Conservation (phyloP, 1,284 basidiomycete species). For the Ceratobasidium sp. region DNA sequence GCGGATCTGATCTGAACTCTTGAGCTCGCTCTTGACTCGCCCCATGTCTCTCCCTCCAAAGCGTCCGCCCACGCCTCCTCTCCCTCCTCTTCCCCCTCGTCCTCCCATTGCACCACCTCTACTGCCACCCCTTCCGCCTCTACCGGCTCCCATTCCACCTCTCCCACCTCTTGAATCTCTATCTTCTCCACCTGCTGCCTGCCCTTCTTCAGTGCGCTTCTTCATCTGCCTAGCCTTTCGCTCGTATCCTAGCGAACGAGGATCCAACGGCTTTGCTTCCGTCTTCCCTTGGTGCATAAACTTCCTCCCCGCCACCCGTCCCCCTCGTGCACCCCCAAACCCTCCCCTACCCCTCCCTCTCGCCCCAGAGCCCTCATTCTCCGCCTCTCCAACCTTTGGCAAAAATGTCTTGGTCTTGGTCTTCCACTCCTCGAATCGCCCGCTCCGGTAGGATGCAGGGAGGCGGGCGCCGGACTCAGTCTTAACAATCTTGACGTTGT, state of each 20-base stretch:
- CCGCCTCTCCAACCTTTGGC: slow-evolving; percentile 84
- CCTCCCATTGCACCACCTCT: slow-evolving; percentile 48
- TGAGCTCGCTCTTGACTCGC: slow-evolving; percentile 80
- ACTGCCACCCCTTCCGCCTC: slow-evolving; percentile 54
- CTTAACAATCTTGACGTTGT: slow-evolving; percentile 94
- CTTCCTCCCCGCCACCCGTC: slow-evolving; percentile 49
- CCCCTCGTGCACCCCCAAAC: slow-evolving; percentile 49
- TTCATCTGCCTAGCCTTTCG: slow-evolving; percentile 70
- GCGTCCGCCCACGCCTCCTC: slow-evolving; percentile 54
- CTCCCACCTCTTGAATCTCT: slow-evolving; percentile 34
- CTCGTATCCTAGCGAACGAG: slow-evolving; percentile 72
- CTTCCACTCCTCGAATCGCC: slow-evolving; percentile 96
- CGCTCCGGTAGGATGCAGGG: slow-evolving; percentile 93
- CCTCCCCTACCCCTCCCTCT: slow-evolving; percentile 58
- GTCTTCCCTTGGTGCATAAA: slow-evolving; percentile 74
- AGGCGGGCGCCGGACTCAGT: slow-evolving; percentile 93
- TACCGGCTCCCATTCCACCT: slow-evolving; percentile 43
- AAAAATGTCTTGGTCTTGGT: slow-evolving; percentile 75
- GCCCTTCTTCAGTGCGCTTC: slow-evolving; percentile 59
- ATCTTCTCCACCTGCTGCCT: slow-evolving; percentile 49
- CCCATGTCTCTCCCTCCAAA: slow-evolving; percentile 68
- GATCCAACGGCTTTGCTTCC: slow-evolving; percentile 77
- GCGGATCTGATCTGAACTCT: slow-evolving; percentile 84
- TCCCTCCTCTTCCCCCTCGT: slow-evolving; percentile 54
- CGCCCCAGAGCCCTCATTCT: slow-evolving; percentile 58